Conservation (phyloP, 768 basidiomycete species). For the Pulveroboletus sp. region DNA sequence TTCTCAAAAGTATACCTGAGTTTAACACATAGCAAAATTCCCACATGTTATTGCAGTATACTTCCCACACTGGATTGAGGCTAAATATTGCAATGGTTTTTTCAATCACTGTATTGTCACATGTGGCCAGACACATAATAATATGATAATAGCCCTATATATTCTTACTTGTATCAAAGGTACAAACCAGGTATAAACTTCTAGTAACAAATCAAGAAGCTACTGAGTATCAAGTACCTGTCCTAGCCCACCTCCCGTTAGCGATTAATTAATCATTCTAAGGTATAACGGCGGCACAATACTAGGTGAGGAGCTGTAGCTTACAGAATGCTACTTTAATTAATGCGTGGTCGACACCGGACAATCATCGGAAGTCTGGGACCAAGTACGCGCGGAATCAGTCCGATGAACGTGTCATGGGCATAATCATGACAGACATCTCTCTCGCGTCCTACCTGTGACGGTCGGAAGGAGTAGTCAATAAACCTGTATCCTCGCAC, state of each 20-base stretch:
- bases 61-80: too few species aligned
- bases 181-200: too few species aligned
- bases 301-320: conserved; percentile 1
- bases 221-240: not conserved
- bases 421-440: not conserved
- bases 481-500: not conserved
- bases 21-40: too few species aligned
- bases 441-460: not conserved
- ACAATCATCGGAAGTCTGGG: not conserved
- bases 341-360: not conserved
- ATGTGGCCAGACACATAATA: too few species aligned
- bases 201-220: not conserved
- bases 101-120: too few species aligned
- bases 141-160: too few species aligned
- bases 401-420: not conserved
- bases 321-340: not conserved
- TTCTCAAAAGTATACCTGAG: too few species aligned
- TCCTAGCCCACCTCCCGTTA: too few species aligned
- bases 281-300: conserved; percentile 6
- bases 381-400: not conserved
- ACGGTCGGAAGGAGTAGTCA: not conserved
- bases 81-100: too few species aligned
- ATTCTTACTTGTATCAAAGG: too few species aligned
- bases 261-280: not conserved
- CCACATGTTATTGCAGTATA: too few species aligned